A percentile compares a stretch with the other conserved stretches of the same genome.
Evolutionary conservation across 805 yeast species (phyloP).

Genomic region (Wickerhamiella qilinensis): DNA sequence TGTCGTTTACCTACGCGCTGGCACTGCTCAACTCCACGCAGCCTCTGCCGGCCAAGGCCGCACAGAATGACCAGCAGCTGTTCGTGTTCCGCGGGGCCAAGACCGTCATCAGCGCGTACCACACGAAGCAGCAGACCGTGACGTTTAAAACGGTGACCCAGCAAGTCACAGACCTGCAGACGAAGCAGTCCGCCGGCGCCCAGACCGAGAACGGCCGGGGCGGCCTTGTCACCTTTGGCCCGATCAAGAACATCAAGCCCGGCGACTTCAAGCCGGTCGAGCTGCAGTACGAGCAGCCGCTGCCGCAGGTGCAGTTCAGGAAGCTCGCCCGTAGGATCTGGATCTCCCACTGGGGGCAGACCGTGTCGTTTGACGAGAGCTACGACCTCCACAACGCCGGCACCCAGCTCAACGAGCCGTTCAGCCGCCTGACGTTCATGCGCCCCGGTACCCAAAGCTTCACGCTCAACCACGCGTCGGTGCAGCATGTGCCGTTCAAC

Average conservation of each 20-base stretch:
- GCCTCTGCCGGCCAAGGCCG: constrained; percentile 52
- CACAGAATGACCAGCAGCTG: constrained; percentile 44
- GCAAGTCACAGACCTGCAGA: constrained; percentile 31
- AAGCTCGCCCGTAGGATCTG: constrained; percentile 59
- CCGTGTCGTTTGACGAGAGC: constrained; percentile 66
- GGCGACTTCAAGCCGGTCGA: constrained; percentile 33
- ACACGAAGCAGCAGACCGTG: constrained; percentile 32
- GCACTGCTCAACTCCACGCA: constrained; percentile 33
- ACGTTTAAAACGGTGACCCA: constrained; percentile 28
- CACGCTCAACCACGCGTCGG: constrained; percentile 37
- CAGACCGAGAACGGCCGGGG: constrained; percentile 10
- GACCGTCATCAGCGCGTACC: constrained; percentile 46
- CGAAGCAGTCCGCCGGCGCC: constrained; percentile 12
- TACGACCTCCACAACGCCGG: constrained; percentile 68
- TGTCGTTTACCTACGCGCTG: constrained; percentile 33
- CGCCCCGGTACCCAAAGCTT: constrained; percentile 30
- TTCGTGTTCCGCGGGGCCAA: constrained; percentile 38
- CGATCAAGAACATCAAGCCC: constrained; percentile 29
- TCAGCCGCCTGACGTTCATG: constrained; percentile 69
- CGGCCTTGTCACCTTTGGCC: constrained; percentile 36
- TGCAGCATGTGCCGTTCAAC: constrained; percentile 43
- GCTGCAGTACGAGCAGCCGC: constrained; percentile 45
- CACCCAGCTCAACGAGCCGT: constrained; percentile 41
- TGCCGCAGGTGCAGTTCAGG: constrained; percentile 47
- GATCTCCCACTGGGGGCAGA: constrained; percentile 72